phyloP scores from a whole-genome alignment of 208 protist species.

The Phytomonas sp. region DNA sequence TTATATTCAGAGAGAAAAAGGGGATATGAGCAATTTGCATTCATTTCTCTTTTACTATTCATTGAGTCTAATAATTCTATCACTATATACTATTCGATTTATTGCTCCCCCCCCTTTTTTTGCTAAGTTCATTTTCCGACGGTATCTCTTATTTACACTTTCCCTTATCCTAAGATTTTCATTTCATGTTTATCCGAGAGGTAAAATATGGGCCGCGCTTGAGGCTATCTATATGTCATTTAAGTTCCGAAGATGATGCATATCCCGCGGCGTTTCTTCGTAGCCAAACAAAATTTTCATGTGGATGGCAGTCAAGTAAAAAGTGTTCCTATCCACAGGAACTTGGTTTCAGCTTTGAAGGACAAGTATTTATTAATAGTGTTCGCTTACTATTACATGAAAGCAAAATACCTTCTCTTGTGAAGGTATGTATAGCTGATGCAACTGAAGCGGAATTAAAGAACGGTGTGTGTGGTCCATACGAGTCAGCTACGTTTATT shows the following conservation, averaged over 20 bases:
- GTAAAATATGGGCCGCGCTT: conserved; percentile 68
- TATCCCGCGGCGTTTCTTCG: conserved; percentile 41
- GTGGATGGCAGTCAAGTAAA: conserved; percentile 83
- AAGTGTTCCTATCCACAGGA: conserved; percentile 81
- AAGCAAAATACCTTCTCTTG: conserved; percentile 73
- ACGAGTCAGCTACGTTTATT: conserved; percentile 40
- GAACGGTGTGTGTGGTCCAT: conserved; percentile 38
- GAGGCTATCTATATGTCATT: conserved; percentile 59
- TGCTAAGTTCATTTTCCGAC: background rate
- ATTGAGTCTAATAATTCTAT: conserved; percentile 11
- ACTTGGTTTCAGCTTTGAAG: conserved; percentile 84
- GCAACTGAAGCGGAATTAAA: conserved; percentile 39
- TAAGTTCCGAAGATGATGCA: conserved; percentile 69
- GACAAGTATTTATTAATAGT: conserved; percentile 51
- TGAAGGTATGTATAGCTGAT: conserved; percentile 73
- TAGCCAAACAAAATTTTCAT: conserved; percentile 37
- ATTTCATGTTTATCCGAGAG: conserved; percentile 29
- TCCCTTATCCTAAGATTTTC: background rate
- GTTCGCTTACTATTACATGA: conserved; percentile 80
- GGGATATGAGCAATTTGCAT: background rate
- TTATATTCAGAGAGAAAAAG: background rate
- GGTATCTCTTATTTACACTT: conserved; percentile 9
- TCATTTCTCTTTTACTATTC: background rate
- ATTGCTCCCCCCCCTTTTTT: conserved; percentile 12
- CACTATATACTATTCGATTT: conserved; percentile 4